Evolutionary conservation across 805 yeast species (phyloP).

Genomic region (Myxozyma neotropica): DNA sequence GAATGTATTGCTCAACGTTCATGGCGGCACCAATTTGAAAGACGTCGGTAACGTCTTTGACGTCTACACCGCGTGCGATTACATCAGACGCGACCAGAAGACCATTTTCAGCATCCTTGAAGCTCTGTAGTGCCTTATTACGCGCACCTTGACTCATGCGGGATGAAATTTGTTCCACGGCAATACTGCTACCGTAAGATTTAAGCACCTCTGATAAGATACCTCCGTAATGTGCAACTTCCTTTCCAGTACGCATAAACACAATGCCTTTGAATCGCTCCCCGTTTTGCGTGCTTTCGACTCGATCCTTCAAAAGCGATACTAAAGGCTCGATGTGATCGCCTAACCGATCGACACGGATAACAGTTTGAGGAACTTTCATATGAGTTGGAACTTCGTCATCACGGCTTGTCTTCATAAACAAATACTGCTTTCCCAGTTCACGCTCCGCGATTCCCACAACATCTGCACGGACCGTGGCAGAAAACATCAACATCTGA

Average conservation of each 20-base stretch:
- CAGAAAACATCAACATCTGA: constrained; percentile 80
- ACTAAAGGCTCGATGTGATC: constrained; percentile 52
- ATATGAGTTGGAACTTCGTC: constrained; percentile 70
- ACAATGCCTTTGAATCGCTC: constrained; percentile 72
- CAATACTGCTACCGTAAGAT: constrained; percentile 4
- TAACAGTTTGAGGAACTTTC: constrained; percentile 56
- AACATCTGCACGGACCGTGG: constrained; percentile 77
- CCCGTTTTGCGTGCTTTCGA: constrained; percentile 46
- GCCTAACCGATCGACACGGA: constrained; percentile 38
- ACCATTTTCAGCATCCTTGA: constrained; percentile 54
- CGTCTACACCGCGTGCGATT: constrained; percentile 96
- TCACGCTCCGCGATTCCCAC: constrained; percentile 61
- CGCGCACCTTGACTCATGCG: constrained; percentile 70
- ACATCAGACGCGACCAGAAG: constrained; percentile 85
- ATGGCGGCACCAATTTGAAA: constrained; percentile 78
- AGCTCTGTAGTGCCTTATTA: constrained; percentile 57
- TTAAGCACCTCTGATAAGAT: constrained; percentile 43
- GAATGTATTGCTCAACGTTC: constrained; percentile 78
- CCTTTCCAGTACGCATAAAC: constrained; percentile 76
- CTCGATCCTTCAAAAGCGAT: constrained; percentile 71
- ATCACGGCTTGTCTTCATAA: constrained; percentile 65
- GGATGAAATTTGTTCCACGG: constrained; percentile 59
- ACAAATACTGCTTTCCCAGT: constrained; percentile 54
- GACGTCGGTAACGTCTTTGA: constrained; percentile 84
- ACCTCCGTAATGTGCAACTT: constrained; percentile 60